Evolutionary conservation across 257 asterid species (phyloP), one percentile per base, ranked within the genome.

Genomic region (Capsicum baccatum): DNA sequence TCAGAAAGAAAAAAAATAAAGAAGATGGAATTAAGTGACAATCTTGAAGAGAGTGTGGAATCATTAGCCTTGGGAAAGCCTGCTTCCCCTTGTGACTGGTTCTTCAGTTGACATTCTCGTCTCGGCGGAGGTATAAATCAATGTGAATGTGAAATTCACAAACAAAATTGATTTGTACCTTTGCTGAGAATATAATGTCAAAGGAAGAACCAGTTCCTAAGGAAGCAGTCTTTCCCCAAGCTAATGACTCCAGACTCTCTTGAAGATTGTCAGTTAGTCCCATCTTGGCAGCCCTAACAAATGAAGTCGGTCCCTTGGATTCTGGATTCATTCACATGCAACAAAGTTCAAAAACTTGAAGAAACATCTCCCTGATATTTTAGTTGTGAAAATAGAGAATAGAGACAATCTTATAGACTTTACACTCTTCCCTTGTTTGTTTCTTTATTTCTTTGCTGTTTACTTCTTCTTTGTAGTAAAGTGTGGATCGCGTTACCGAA

Each of bases 191-290:
- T 26, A 95, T 82, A 76, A 95, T 83, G 86, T 94, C 98, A 62
- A 95, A 95, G 2, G 62, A 92, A 85, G 86, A 87, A 84, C 98
- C 98, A 73, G 97, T 92, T 68, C 99, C 99, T 57, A 92, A 85
- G 44, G 94, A 76, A 82, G 98, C 98, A 86, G 87, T 90, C 89
- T 88, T 93, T 83, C 99, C 99, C 99, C 98, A 94, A 13, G 96
- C 79, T 85, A 97, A 87, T 59, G 98, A 94, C 85, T 97, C 99
- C 4, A 95, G 87, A 85, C 90, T 91, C 81, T 98, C 98, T 89
- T 83, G 89, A 70, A 97, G 98, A 86, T 86, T 69, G 87, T 97
- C 99, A 26, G 37, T 76, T 83, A 87, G 89, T 85, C 93, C 95
- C 85, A 35, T 71, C 90, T 95, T 97, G 66, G 98, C 97, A 47